phyloP scores from a whole-genome alignment of 139 green algal genomes.

The Choricystis sp. region DNA sequence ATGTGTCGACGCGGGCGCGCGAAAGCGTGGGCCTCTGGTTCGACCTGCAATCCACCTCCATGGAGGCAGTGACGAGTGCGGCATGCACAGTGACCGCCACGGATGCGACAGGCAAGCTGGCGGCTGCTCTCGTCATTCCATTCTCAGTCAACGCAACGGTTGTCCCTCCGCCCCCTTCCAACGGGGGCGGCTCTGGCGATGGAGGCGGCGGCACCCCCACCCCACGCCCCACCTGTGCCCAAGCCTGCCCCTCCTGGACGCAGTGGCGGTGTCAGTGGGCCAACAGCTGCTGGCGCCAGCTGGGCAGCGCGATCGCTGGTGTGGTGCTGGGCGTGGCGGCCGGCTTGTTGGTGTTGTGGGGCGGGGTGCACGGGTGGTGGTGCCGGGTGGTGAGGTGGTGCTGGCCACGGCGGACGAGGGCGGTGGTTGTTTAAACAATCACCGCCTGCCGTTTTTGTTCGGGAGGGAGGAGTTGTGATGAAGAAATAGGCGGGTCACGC shows the following conservation, averaged over 20 bases:
- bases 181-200: not conserved
- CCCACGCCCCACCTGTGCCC: not conserved
- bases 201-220: no score
- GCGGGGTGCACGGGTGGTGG: slow-evolving; percentile 22
- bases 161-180: not conserved
- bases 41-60: not conserved
- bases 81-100: not conserved
- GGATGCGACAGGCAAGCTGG: not conserved
- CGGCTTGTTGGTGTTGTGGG: no score
- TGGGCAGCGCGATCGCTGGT: not conserved
- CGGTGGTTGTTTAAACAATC: no score
- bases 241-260: not conserved
- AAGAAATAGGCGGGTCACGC: no score
- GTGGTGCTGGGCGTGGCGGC: not conserved
- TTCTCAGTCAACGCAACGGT: not conserved
- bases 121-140: not conserved
- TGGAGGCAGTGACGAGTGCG: not conserved
- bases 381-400: slow-evolving; percentile 62
- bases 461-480: no score
- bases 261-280: not conserved
- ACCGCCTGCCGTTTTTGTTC: no score
- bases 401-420: slow-evolving; percentile 71
- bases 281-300: not conserved
- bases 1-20: no score
- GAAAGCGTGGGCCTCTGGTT: not conserved